Evolutionary conservation across 106 monocot species (phyloP).

Genomic region (Acanthochlamys bracteata): DNA sequence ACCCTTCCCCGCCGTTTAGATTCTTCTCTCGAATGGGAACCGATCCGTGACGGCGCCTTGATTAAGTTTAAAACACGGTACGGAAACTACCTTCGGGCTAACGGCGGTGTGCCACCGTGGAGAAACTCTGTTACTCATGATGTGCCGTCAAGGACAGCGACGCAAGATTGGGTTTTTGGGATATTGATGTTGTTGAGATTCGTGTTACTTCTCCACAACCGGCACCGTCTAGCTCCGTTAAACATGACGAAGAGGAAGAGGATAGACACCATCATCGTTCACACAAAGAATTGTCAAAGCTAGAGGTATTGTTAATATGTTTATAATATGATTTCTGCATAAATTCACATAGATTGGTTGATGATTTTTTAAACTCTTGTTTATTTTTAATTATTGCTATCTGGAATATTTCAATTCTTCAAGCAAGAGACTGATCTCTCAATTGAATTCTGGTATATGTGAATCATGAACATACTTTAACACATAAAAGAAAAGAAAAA

Average conservation of each 20-base stretch:
- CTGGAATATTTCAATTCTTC: background rate
- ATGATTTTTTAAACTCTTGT: background rate
- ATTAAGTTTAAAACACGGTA: conserved; percentile 46
- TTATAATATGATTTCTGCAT: too few relatives aligned
- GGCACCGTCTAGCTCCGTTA: background rate
- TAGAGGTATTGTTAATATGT: background rate
- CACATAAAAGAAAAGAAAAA: too few relatives aligned
- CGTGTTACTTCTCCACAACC: background rate
- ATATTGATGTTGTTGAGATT: conserved; percentile 14
- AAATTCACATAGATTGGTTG: too few relatives aligned
- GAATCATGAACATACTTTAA: too few relatives aligned
- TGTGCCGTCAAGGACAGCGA: conserved; percentile 63
- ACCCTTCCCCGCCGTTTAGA: conserved; percentile 47
- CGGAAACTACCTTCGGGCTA: conserved; percentile 63
- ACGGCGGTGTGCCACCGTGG: conserved; percentile 79
- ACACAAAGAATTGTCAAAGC: background rate
- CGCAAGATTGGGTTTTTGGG: conserved; percentile 79
- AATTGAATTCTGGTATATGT: too few relatives aligned
- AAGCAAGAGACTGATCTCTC: too few relatives aligned
- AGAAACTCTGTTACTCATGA: conserved; percentile 89
- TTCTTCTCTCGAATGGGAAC: conserved; percentile 95
- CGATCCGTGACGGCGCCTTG: conserved; percentile 56
- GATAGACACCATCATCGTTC: background rate
- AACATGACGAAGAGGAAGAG: too few relatives aligned
- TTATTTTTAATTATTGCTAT: background rate